These are phyloP conservation scores for Acaromyces ingoldii DNA, from an alignment of 1,284 basidiomycete genomes.

Conservation along the genomic window DNA sequence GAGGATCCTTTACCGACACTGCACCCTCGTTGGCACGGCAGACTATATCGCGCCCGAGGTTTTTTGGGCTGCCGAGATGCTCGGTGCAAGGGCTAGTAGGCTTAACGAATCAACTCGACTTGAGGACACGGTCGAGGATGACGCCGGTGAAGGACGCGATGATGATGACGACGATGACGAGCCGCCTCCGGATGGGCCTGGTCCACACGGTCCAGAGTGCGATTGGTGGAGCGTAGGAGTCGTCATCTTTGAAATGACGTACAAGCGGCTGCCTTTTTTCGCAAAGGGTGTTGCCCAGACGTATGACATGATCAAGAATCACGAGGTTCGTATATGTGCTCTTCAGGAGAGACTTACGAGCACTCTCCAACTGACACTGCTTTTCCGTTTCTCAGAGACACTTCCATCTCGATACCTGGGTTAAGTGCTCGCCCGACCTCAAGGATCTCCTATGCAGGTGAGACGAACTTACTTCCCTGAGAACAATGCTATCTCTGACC, in stretches of 20 bases:
- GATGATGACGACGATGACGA: constrained; percentile 11
- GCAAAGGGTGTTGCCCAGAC: constrained; percentile 40
- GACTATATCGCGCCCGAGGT: constrained; percentile 50
- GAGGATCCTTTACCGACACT: constrained; percentile 33
- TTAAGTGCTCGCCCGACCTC: constrained; percentile 21
- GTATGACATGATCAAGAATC: constrained; percentile 43
- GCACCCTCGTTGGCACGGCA: constrained; percentile 44
- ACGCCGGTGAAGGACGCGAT: neutral
- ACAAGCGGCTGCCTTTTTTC: constrained; percentile 43
- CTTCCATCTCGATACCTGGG: constrained; percentile 18
- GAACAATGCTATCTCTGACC: no score
- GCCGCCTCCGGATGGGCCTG: constrained; percentile 15
- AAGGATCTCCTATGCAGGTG: constrained; percentile 26
- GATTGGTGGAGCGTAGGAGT: constrained; percentile 51
- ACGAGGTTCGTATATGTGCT: no score
- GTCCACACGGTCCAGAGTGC: constrained; percentile 45
- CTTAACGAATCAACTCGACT: no score
- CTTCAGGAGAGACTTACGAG: no score
- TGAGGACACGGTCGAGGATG: no score
- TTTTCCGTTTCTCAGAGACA: constrained; percentile 6
- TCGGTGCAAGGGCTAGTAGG: neutral
- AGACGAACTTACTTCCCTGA: no score
- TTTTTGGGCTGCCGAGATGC: constrained; percentile 15
- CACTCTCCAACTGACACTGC: no score
- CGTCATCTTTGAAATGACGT: constrained; percentile 48